phyloP scores from a whole-genome alignment of 2,329 filamentous ascomycete genomes.

The Botrytis tulipae region DNA sequence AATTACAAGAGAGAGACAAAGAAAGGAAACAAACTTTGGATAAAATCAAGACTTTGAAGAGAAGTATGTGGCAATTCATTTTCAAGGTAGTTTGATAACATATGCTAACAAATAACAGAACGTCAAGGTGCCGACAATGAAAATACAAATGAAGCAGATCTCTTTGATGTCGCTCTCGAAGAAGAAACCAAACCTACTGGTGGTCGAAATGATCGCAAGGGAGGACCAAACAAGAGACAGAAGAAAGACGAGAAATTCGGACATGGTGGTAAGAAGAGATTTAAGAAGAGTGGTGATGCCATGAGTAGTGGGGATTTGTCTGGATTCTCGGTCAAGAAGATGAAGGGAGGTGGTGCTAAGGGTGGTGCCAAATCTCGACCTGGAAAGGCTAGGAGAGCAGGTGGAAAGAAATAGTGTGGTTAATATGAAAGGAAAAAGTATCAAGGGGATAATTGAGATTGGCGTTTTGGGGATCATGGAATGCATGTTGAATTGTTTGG shows the following conservation, averaged over 20 bases:
- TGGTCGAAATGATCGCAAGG: slow-evolving; percentile 25
- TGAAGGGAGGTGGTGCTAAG: slow-evolving; percentile 61
- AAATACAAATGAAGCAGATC: slow-evolving; percentile 70
- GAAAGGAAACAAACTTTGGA: slow-evolving; percentile 90
- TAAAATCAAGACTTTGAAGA: slow-evolving; percentile 92
- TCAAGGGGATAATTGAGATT: background rate
- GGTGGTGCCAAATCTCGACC: slow-evolving; percentile 42
- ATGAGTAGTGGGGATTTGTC: slow-evolving; percentile 76
- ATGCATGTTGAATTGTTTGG: background rate
- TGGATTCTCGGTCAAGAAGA: slow-evolving; percentile 77
- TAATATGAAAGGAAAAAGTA: slow-evolving; percentile 14
- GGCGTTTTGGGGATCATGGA: slow-evolving; percentile 9
- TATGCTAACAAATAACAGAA: slow-evolving; percentile 55
- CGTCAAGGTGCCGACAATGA: slow-evolving; percentile 67
- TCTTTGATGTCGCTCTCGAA: slow-evolving; percentile 90
- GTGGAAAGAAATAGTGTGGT: slow-evolving; percentile 33
- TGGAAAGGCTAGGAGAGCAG: slow-evolving; percentile 46
- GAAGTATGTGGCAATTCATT: slow-evolving; percentile 65
- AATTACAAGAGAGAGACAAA: slow-evolving; percentile 90
- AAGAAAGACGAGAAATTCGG: slow-evolving; percentile 96
- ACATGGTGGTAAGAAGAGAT: slow-evolving; percentile 92
- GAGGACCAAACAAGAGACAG: slow-evolving; percentile 68
- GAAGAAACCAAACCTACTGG: slow-evolving; percentile 35
- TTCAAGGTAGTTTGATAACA: slow-evolving; percentile 2
- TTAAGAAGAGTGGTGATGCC: slow-evolving; percentile 87